Percentiles rank a stretch among this genome's conserved stretches.
phyloP scores from a whole-genome alignment of 129 eudicot genomes.

The Artemisia annua region DNA sequence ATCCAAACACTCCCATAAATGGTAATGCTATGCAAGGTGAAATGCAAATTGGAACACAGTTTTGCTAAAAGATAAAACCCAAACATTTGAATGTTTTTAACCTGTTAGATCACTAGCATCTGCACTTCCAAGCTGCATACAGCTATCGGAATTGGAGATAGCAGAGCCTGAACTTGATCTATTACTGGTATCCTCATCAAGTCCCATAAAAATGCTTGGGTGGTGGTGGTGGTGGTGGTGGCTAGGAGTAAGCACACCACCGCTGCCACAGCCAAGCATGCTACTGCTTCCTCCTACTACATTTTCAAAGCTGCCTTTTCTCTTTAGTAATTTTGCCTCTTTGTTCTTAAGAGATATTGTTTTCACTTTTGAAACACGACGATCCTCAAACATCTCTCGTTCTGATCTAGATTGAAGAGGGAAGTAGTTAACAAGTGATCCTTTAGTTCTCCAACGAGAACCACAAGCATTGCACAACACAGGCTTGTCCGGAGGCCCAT shows the following conservation, averaged over 20 bases:
- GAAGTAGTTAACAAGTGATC: slow-evolving; percentile 68
- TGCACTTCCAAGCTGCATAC: slow-evolving; percentile 45
- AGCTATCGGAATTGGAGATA: slow-evolving; percentile 66
- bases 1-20: no score
- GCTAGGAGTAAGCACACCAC: slow-evolving; percentile 4
- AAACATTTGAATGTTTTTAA: background rate
- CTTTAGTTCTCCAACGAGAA: slow-evolving; percentile 89
- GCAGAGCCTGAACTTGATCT: slow-evolving; percentile 87
- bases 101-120: slow-evolving; percentile 80
- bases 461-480: slow-evolving; percentile 87
- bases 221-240: slow-evolving; percentile 20
- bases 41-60: background rate
- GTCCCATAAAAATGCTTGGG: slow-evolving; percentile 34
- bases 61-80: background rate
- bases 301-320: slow-evolving; percentile 44
- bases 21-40: no score
- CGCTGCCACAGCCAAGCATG: background rate
- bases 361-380: slow-evolving; percentile 38
- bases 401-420: slow-evolving; percentile 79
- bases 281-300: background rate
- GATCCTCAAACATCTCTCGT: slow-evolving; percentile 40
- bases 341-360: slow-evolving; percentile 40
- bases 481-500: slow-evolving; percentile 93
- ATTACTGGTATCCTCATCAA: slow-evolving; percentile 72
- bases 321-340: slow-evolving; percentile 45